Percentiles rank a stretch among this genome's conserved stretches.
These are phyloP conservation scores for Citeromyces matritensis DNA, from an alignment of 805 yeast genomes.

Conservation along the genomic window DNA sequence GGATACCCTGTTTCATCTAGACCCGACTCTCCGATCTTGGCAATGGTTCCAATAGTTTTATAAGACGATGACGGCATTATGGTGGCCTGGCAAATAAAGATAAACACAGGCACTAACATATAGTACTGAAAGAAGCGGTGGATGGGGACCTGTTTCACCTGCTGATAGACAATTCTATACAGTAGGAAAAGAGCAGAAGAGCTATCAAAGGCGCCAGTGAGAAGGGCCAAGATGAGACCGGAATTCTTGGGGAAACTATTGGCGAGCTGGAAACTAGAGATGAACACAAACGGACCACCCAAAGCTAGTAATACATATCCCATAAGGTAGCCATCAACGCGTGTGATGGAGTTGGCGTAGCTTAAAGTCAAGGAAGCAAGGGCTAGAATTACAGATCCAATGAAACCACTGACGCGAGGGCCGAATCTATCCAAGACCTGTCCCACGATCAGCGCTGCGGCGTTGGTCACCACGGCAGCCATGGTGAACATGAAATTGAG, in stretches of 20 bases:
- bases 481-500: conserved; percentile 72
- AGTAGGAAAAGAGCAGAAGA: conserved; percentile 77
- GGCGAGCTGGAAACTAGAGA: conserved; percentile 80
- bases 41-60: conserved; percentile 53
- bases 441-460: conserved; percentile 74
- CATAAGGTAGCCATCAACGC: conserved; percentile 47
- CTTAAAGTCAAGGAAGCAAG: conserved; percentile 29
- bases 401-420: conserved; percentile 62
- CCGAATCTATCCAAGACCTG: conserved; percentile 65
- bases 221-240: conserved; percentile 65
- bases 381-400: conserved; percentile 50
- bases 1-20: conserved; percentile 57
- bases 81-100: conserved; percentile 53
- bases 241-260: conserved; percentile 74
- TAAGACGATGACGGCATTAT: conserved; percentile 74
- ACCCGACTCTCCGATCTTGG: conserved; percentile 58
- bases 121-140: conserved; percentile 50
- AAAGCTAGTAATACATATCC: conserved; percentile 73
- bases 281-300: conserved; percentile 91
- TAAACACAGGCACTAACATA: conserved; percentile 65
- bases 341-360: conserved; percentile 7
- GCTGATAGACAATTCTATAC: conserved; percentile 54
- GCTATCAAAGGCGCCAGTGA: conserved; percentile 91
- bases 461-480: conserved; percentile 79
- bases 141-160: conserved; percentile 23